phyloP scores from a whole-genome alignment of 1,139 yeast genomes.

The Debaryomycetaceae sp. region DNA sequence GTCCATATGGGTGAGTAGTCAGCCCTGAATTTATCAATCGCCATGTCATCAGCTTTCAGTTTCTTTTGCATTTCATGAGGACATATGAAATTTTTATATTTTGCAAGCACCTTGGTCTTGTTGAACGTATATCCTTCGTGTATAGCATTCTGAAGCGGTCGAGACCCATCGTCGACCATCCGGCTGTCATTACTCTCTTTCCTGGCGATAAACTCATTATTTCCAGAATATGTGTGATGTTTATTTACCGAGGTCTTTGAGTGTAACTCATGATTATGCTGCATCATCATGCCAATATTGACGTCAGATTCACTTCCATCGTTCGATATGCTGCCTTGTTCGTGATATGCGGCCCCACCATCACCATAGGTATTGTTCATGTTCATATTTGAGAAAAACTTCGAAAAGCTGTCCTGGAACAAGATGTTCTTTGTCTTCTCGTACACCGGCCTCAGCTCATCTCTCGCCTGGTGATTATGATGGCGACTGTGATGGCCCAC shows the following conservation, averaged over 20 bases:
- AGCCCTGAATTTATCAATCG: constrained; percentile 12
- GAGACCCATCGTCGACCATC: background rate
- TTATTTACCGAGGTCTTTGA: background rate
- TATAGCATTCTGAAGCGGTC: constrained; percentile 14
- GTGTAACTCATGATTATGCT: background rate
- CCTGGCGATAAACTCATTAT: background rate
- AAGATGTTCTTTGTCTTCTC: background rate
- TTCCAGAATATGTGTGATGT: background rate
- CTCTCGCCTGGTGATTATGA: background rate
- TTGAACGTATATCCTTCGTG: constrained; percentile 6
- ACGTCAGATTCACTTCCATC: background rate
- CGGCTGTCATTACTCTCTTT: background rate
- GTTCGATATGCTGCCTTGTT: background rate
- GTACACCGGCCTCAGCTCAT: background rate
- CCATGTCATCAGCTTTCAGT: constrained; percentile 12
- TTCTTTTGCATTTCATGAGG: constrained; percentile 8
- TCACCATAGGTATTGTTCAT: constrained; percentile 2
- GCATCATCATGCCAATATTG: background rate
- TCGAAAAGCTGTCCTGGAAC: background rate
- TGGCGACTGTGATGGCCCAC: background rate
- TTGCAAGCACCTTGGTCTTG: constrained; percentile 7
- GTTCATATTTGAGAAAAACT: background rate
- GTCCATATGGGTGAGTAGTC: constrained; percentile 29
- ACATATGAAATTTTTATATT: constrained; percentile 14
- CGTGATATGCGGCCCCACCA: background rate